Base-by-base conservation (phyloP, 345 rosid species). In the Euphorbia peplus region DNA sequence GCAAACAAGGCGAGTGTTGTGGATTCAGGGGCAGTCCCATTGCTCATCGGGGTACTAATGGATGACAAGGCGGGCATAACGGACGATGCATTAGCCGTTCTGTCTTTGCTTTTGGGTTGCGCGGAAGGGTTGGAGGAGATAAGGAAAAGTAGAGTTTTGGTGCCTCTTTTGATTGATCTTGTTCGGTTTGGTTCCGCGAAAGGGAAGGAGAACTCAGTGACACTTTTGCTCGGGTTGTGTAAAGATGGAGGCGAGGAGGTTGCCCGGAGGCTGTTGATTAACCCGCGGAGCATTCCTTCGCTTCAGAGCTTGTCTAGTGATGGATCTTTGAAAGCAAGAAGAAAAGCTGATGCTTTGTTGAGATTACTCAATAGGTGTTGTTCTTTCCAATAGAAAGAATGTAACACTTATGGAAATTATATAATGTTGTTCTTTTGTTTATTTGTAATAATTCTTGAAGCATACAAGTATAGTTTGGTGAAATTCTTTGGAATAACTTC, bases 51-150 rank as follows among this genome's bases (percentile, higher is more conserved):
- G 39, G 71, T 83, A 19, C 61, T 88, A 73, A 82, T 82, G 87
- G 87, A 83, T 42, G 93, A 84, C 53, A 83, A 73, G 77, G 90
- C 90, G 18, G 90, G 93, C 63, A 83, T 88, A 30, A 86, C 87
- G 2, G 93, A 88, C 28, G 90, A 86, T 60, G 83, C 90, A 18
- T 72, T 88, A 65, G 80, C 81, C 0, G 63, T 86, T 63, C 71
- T 88, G 51, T 76, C 86, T 21, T 8, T 76, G 30, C 83, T 84
- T 25, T 37, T 86, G 71, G 82, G 88, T 8, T 80, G 84, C 46
- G 12, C 74, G 4, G 67, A 83, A 65, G 93, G 90, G 59, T 68
- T 81, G 75, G 81, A 82, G 72, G 83, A 83, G 68, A 75, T 84
- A 16, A 80, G 78, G 61, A 79, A 79, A 57, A 80, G 80, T 59